phyloP scores from a whole-genome alignment of 208 protist genomes.

The Crithidia expoeki region DNA sequence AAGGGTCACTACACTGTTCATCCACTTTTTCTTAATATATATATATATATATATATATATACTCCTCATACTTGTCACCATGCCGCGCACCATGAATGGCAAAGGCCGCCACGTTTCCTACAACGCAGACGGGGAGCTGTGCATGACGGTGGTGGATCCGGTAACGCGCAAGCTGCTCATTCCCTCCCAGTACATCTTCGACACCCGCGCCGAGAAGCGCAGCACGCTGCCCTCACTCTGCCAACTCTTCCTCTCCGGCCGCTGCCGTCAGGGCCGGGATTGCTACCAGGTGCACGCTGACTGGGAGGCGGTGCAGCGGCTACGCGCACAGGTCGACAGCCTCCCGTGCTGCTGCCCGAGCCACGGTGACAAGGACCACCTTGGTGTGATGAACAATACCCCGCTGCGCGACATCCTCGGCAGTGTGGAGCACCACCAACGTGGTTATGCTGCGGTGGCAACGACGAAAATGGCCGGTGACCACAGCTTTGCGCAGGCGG shows the following conservation, averaged over 20 bases:
- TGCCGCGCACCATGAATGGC: constrained; percentile 21
- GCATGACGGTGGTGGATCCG: constrained; percentile 79
- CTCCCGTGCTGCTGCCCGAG: constrained; percentile 76
- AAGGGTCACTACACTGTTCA: neutral
- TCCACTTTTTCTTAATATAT: constrained; percentile 1
- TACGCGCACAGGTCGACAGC: constrained; percentile 57
- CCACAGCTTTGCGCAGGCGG: neutral
- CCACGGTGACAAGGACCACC: constrained; percentile 71
- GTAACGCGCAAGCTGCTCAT: constrained; percentile 74
- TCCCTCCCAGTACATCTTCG: constrained; percentile 57
- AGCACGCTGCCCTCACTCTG: constrained; percentile 71
- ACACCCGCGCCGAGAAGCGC: constrained; percentile 63
- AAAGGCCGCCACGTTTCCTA: constrained; percentile 41
- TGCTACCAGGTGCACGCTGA: constrained; percentile 86
- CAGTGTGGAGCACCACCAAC: constrained; percentile 2
- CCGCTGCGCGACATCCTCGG: constrained; percentile 19
- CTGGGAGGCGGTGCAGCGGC: constrained; percentile 51
- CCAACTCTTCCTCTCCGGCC: constrained; percentile 70
- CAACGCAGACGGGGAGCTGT: constrained; percentile 44
- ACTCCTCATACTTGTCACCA: constrained; percentile 4
- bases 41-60: too few relatives aligned
- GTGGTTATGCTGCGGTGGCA: too few relatives aligned
- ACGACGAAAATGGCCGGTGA: neutral
- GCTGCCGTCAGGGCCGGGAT: constrained; percentile 67
- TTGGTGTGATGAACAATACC: constrained; percentile 35